Base-by-base conservation (phyloP, 169 alveolate species). In the Eimeria tenella region DNA sequence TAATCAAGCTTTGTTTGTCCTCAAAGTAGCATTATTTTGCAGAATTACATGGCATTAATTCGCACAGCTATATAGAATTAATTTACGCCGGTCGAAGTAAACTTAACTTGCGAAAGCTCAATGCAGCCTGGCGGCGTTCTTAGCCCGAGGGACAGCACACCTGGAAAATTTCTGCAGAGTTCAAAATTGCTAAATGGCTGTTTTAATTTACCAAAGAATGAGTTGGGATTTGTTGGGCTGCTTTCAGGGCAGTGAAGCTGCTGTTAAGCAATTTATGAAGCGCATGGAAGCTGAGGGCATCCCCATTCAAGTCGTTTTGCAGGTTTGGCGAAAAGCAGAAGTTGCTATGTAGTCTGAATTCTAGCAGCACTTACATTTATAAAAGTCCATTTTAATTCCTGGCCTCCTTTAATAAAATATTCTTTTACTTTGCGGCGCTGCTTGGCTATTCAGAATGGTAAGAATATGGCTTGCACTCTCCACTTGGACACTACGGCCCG, bases 221-320 rank as follows among this genome's bases (percentile, higher is more conserved):
- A 58, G 2, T 17, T 58, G 68, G 68, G 19, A 19, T 52, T 62
- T 53, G 42, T 31, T 25, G 50, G 42, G 62, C 11, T 83, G 90
- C 90, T 50, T 60, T 58, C 90, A 83, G 90, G 90, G 90, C 62
- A 83, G 77, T 60, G 90, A 83, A 56, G 65, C 65, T 83, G 90
- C 90, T 31, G 25, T 83, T 10, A 83, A 83, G 90, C 77, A 83
- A 17, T 83, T 83, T 13, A 31, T 83, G 75, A 83, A 58, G 90
- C 73, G 90, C 15, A 6, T 55, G 11, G 79, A 83, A 42, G 21
- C 77, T 9, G 77, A 68, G 19, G 90, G 90, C 23, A 31, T 83
- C 10, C 73, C 90, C 25, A 83, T 83, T 60, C 90, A 60, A 83
- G 90, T 83, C 50, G 77, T 83, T 42, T 60, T 83, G 77, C 90